Percentiles rank a stretch among this genome's conserved stretches.
Evolutionary conservation across 495 filamentous ascomycete species (phyloP).

Genomic region (Tirmania nivea): DNA sequence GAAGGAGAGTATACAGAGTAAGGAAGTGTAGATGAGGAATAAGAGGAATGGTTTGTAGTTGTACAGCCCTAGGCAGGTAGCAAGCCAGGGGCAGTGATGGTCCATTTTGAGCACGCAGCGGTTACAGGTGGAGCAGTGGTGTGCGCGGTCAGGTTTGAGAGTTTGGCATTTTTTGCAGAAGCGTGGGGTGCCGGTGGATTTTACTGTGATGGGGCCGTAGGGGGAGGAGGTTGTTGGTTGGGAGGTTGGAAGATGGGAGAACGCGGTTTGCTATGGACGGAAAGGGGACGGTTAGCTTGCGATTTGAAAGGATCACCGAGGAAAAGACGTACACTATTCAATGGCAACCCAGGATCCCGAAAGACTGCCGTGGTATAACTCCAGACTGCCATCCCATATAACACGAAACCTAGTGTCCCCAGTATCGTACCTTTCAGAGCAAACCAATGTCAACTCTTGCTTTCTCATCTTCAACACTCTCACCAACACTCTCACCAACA

Average conservation of each 20-base stretch:
- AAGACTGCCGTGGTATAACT: slow-evolving; percentile 85
- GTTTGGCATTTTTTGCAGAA: slow-evolving; percentile 96
- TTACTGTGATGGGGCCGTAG: slow-evolving; percentile 56
- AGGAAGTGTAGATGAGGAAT: slow-evolving; percentile 73
- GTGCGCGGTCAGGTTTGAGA: slow-evolving; percentile 82
- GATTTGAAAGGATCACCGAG: slow-evolving; percentile 29
- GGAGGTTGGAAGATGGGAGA: slow-evolving; percentile 41
- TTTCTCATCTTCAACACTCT: not conserved
- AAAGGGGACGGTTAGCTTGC: slow-evolving; percentile 33
- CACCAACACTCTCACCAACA: slow-evolving; percentile 1
- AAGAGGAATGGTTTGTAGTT: slow-evolving; percentile 94
- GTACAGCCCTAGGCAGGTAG: slow-evolving; percentile 76
- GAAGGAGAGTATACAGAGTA: slow-evolving; percentile 74
- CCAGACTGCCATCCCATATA: slow-evolving; percentile 66
- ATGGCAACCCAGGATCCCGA: slow-evolving; percentile 57
- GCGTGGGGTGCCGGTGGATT: slow-evolving; percentile 59
- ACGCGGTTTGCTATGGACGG: slow-evolving; percentile 30
- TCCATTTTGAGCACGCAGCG: slow-evolving; percentile 97
- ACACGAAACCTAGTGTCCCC: slow-evolving; percentile 37
- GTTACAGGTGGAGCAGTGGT: slow-evolving; percentile 86
- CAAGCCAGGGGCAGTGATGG: slow-evolving; percentile 96
- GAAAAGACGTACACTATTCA: slow-evolving; percentile 28
- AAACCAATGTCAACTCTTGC: slow-evolving; percentile 3
- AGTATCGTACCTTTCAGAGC: slow-evolving; percentile 22
- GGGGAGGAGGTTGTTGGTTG: slow-evolving; percentile 34